Evolutionary conservation across 202 grass and related monocot genomes (phyloP).

Genomic region (Musa balbisiana): DNA sequence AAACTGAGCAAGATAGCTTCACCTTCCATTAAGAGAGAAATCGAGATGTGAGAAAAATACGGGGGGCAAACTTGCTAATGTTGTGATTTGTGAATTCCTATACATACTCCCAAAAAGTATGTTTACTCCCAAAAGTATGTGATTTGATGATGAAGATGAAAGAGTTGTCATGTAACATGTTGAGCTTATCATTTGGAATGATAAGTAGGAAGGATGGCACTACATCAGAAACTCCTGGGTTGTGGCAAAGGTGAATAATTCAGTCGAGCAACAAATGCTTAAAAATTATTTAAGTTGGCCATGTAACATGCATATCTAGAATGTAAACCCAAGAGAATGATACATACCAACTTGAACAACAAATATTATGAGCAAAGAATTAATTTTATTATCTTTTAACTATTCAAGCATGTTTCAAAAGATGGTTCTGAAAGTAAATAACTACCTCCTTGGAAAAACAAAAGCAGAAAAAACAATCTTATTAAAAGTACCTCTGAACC

Average conservation of each 20-base stretch:
- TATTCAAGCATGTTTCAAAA: not conserved
- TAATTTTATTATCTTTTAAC: not conserved
- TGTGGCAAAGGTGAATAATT: not conserved
- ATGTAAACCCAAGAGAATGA: not conserved
- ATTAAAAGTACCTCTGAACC: constrained; percentile 78
- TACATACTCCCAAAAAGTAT: too few species aligned
- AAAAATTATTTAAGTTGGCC: not conserved
- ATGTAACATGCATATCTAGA: not conserved
- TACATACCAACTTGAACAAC: not conserved
- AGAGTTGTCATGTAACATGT: too few species aligned
- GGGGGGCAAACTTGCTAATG: too few species aligned
- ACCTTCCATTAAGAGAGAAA: too few species aligned
- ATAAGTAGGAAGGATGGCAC: not conserved
- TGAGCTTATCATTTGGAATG: not conserved
- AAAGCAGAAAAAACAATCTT: constrained; percentile 3
- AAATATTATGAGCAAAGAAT: not conserved
- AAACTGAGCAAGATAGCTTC: too few species aligned
- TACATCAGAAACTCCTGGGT: not conserved
- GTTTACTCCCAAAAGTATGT: too few species aligned
- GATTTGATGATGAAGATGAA: too few species aligned
- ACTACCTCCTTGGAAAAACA: not conserved
- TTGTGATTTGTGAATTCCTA: too few species aligned
- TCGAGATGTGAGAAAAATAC: too few species aligned
- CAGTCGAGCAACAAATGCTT: not conserved
- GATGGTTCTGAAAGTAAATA: not conserved